Evolutionary conservation across 208 protist species (phyloP).

Genomic region (Trypanosoma platydactyli): DNA sequence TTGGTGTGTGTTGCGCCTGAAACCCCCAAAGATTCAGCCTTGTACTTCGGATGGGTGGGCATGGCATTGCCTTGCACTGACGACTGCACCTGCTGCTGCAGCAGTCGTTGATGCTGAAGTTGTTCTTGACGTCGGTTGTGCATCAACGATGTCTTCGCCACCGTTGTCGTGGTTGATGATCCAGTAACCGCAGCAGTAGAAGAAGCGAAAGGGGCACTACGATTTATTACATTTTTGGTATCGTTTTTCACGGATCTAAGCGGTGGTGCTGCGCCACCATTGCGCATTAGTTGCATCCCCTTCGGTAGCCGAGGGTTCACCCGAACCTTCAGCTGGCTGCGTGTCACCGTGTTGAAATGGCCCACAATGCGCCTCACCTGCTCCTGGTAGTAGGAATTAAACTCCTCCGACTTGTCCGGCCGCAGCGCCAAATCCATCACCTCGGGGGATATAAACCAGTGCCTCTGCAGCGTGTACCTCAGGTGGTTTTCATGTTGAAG

Average conservation of each 20-base stretch:
- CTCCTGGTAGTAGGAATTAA: constrained; percentile 62
- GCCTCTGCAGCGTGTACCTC: constrained; percentile 73
- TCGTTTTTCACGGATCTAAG: background rate
- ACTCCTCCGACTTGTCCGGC: constrained; percentile 56
- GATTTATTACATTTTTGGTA: constrained; percentile 1
- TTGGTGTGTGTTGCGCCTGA: background rate
- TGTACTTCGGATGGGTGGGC: background rate
- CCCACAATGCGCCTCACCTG: constrained; percentile 61
- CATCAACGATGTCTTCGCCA: background rate
- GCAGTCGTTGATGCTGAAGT: background rate
- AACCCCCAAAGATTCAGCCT: background rate
- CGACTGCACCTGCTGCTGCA: background rate
- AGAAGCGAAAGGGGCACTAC: background rate
- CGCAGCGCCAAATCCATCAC: constrained; percentile 67
- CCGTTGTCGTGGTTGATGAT: background rate
- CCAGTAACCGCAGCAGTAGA: background rate
- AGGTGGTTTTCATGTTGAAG: constrained; percentile 64
- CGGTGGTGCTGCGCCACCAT: background rate
- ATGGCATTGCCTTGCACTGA: background rate
- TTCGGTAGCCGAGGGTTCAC: constrained; percentile 58
- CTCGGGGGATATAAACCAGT: constrained; percentile 61
- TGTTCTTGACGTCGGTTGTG: too few species aligned
- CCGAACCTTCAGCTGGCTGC: constrained; percentile 56
- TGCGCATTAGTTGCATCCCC: constrained; percentile 46
- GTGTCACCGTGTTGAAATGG: constrained; percentile 54